Conservation (phyloP, 208 protist genomes). For the Leishmania amazonensis region DNA sequence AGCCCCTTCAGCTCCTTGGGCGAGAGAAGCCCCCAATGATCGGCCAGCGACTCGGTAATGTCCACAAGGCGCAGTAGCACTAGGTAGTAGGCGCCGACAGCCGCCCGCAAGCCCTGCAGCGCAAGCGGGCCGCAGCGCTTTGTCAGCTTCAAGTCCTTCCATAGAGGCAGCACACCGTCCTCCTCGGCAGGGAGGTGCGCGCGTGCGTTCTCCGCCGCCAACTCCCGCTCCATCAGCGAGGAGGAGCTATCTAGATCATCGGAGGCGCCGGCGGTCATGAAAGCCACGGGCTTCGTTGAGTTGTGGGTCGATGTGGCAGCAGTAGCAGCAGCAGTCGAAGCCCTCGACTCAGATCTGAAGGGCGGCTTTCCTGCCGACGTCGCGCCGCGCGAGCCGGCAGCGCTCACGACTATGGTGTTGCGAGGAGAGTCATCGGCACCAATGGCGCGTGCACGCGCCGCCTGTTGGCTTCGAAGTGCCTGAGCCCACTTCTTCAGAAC, state of each 20-base stretch:
- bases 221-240: slow-evolving; percentile 5
- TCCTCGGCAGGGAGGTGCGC: slow-evolving; percentile 3
- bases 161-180: slow-evolving; percentile 38
- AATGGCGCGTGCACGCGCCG: slow-evolving; percentile 12
- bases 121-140: slow-evolving; percentile 39
- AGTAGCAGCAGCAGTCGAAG: background rate
- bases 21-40: slow-evolving; percentile 55
- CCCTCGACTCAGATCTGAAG: background rate
- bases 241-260: slow-evolving; percentile 7
- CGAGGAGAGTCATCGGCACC: background rate
- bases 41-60: slow-evolving; percentile 26
- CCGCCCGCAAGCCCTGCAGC: slow-evolving; percentile 35
- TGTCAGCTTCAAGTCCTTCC: slow-evolving; percentile 42
- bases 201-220: slow-evolving; percentile 7
- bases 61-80: slow-evolving; percentile 42
- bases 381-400: background rate
- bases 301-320: background rate
- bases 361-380: background rate
- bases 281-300: background rate
- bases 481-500: slow-evolving; percentile 37
- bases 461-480: slow-evolving; percentile 19
- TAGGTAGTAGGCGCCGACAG: slow-evolving; percentile 36
- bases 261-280: background rate
- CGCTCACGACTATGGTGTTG: background rate
- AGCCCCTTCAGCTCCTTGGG: slow-evolving; percentile 44